phyloP scores from a whole-genome alignment of 1,284 basidiomycete genomes.

The Inonotus hispidus region DNA sequence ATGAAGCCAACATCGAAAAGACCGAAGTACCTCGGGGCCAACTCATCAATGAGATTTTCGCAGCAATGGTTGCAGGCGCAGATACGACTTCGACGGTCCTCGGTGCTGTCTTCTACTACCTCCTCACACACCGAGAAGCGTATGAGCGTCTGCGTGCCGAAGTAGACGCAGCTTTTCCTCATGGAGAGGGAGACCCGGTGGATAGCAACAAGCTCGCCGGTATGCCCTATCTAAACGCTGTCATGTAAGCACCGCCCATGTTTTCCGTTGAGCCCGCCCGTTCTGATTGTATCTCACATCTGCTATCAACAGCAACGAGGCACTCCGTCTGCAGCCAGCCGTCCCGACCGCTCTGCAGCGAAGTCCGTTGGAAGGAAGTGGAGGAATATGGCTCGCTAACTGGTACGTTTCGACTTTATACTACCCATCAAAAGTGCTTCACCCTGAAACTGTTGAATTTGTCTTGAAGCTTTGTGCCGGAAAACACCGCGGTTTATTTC shows the following conservation, averaged over 20 bases:
- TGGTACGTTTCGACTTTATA: not conserved
- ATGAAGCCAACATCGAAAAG: constrained; percentile 25
- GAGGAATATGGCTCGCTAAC: constrained; percentile 7
- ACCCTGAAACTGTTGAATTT: not conserved
- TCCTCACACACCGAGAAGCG: constrained; percentile 28
- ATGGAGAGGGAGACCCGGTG: constrained; percentile 17
- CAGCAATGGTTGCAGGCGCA: constrained; percentile 35
- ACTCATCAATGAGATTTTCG: constrained; percentile 28
- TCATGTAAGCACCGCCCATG: constrained; percentile 25
- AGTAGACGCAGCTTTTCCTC: constrained; percentile 24
- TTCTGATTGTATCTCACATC: too few relatives aligned
- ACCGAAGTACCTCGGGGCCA: constrained; percentile 21
- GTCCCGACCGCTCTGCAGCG: constrained; percentile 10
- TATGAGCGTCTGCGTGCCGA: constrained; percentile 27
- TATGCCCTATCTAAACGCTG: constrained; percentile 30
- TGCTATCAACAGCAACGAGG: not conserved
- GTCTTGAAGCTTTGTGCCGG: constrained; percentile 38
- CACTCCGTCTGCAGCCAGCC: constrained; percentile 10
- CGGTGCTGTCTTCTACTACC: constrained; percentile 27
- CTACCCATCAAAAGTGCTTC: too few relatives aligned
- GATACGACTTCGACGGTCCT: constrained; percentile 33
- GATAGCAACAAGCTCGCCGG: constrained; percentile 22
- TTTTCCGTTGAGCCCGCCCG: not conserved
- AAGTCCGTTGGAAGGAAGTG: constrained; percentile 2
- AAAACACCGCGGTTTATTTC: constrained; percentile 42